phyloP scores from a whole-genome alignment of 1,284 basidiomycete genomes.

The Malassezia cuniculi region DNA sequence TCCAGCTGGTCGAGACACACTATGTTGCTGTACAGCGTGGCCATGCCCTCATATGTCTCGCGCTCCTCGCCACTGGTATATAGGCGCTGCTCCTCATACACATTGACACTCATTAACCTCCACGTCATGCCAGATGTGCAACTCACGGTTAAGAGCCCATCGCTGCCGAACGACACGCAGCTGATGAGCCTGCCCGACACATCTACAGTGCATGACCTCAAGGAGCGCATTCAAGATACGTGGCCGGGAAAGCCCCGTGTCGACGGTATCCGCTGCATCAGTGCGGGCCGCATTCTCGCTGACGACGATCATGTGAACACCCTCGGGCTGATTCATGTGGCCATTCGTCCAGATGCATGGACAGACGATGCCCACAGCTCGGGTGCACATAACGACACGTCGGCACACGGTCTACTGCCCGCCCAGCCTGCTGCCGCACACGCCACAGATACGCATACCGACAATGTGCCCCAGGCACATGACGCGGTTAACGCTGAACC shows the following conservation, averaged over 20 bases:
- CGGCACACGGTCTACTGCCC: too few relatives aligned
- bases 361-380: neutral
- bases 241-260: conserved; percentile 24
- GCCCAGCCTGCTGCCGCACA: too few relatives aligned
- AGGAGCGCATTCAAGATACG: conserved; percentile 18
- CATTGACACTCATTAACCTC: conserved; percentile 13
- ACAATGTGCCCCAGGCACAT: too few relatives aligned
- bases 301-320: conserved; percentile 17
- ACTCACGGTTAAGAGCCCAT: conserved; percentile 22
- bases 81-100: conserved; percentile 65
- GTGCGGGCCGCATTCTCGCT: conserved; percentile 22
- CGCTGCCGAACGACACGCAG: conserved; percentile 19
- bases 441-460: too few relatives aligned
- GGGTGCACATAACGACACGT: too few relatives aligned
- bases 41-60: conserved; percentile 74
- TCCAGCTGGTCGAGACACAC: conserved; percentile 87
- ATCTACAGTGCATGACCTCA: conserved; percentile 14
- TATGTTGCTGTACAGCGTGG: conserved; percentile 81
- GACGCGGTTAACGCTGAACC: too few relatives aligned
- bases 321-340: conserved; percentile 17
- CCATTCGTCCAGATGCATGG: conserved; percentile 39
- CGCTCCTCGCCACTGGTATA: conserved; percentile 77
- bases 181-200: conserved; percentile 10
- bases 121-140: conserved; percentile 3
- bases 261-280: conserved; percentile 32